Evolutionary conservation across 2,329 filamentous ascomycete genomes (phyloP), one percentile per base, ranked within the genome.

Genomic region (Macrophomina phaseolina): DNA sequence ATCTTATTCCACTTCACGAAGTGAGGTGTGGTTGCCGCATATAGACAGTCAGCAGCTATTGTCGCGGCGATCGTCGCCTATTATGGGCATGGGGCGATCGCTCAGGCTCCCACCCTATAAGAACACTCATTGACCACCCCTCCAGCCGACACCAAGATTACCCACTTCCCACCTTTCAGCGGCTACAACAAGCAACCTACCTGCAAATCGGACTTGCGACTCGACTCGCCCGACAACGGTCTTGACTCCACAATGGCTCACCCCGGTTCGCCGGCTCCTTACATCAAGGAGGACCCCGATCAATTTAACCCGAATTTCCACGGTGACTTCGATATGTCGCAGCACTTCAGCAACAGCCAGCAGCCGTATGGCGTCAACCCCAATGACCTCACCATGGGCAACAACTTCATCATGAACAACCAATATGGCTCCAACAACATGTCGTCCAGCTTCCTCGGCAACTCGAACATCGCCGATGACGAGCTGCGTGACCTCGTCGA

Each of bases 391-490:
- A 88, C 88, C 72, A 91, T 94, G 88, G 84, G 84, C 70, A 83
- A 83, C 67, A 90, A 85, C 75, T 80, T 82, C 69, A 79, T 81
- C 65, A 78, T 85, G 70, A 78, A 82, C 66, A 81, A 90, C 78
- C 86, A 85, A 73, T 89, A 85, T 74, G 82, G 81, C 67, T 81
- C 84, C 30, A 80, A 81, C 73, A 90, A 86, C 75, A 83, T 89
- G 70, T 85, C 86, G 38, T 89, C 88, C 67, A 90, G 87, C 77
- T 97, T 93, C 81, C 90, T 90, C 53, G 91, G 90, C 67, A 91
- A 90, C 68, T 91, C 92, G 11, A 86, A 90, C 48, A 94, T 97
- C 71, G 90, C 88, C 69, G 94, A 97, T 70, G 94, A 97, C 70
- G 94, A 97, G 76, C 84, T 98, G 55, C 85, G 94, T 55, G 94